A percentile compares a stretch with the other conserved stretches of the same genome.
These are phyloP conservation scores for Pueraria montana DNA, from an alignment of 306 rosid species.

Conservation along the genomic window DNA sequence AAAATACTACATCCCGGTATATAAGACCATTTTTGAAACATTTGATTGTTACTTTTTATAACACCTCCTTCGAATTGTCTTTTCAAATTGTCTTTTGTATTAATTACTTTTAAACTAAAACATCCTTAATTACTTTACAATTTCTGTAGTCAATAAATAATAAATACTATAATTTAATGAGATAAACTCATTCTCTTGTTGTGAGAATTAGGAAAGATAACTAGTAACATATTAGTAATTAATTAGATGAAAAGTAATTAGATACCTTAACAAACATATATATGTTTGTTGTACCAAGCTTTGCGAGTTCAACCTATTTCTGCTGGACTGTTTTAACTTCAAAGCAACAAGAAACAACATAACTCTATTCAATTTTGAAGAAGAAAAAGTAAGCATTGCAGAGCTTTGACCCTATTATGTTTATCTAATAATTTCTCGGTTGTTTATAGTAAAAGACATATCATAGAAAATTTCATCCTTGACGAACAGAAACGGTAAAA, in stretches of 20 bases:
- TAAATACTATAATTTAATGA: too few species aligned
- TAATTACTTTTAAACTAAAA: too few species aligned
- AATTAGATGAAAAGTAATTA: too few species aligned
- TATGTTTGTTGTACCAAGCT: slow-evolving; percentile 1
- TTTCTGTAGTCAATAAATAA: too few species aligned
- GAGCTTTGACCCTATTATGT: slow-evolving; percentile 8
- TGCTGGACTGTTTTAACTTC: slow-evolving; percentile 14
- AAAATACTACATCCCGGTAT: background rate
- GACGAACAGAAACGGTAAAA: background rate
- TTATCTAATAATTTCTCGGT: slow-evolving; percentile 17
- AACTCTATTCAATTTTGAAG: slow-evolving; percentile 24
- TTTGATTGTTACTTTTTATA: too few species aligned
- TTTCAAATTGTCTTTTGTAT: too few species aligned
- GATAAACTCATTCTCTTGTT: too few species aligned
- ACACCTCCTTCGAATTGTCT: too few species aligned
- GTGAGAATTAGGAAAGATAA: too few species aligned
- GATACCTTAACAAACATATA: too few species aligned
- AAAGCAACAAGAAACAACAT: slow-evolving; percentile 25
- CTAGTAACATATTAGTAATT: too few species aligned
- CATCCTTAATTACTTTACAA: too few species aligned
- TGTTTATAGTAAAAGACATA: slow-evolving; percentile 21
- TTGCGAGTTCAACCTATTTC: slow-evolving; percentile 33
- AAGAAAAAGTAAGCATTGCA: slow-evolving; percentile 6
- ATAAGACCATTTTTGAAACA: background rate
- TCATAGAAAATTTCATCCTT: background rate